Conservation (phyloP, 2,329 filamentous ascomycete species). For the Pestalotiopsis sp. region DNA sequence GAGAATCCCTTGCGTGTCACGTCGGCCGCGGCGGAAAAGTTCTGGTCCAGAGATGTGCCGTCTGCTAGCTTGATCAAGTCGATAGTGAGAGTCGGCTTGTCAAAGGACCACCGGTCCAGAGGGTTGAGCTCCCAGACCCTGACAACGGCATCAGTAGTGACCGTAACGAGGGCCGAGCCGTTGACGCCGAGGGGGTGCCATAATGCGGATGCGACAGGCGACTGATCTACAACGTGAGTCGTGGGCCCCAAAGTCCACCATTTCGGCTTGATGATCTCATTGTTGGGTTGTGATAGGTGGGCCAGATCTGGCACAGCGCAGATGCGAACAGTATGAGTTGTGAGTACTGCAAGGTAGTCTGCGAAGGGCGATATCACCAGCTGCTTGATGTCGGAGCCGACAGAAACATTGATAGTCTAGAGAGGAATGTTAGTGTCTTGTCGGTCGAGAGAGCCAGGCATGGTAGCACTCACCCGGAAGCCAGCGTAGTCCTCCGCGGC, state of each 20-base stretch:
- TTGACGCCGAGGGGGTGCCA: slow-evolving; percentile 93
- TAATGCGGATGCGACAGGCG: slow-evolving; percentile 76
- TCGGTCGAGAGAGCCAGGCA: slow-evolving; percentile 20
- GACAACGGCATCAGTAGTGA: slow-evolving; percentile 86
- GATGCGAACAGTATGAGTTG: slow-evolving; percentile 85
- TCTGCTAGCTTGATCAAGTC: slow-evolving; percentile 89
- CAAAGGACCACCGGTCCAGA: slow-evolving; percentile 86
- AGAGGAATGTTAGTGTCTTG: neutral
- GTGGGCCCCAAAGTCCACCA: slow-evolving; percentile 92
- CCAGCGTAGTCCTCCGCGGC: slow-evolving; percentile 33
- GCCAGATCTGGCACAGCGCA: slow-evolving; percentile 81
- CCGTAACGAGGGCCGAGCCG: slow-evolving; percentile 80
- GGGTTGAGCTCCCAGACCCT: slow-evolving; percentile 88
- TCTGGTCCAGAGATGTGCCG: slow-evolving; percentile 78
- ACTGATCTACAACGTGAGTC: slow-evolving; percentile 84
- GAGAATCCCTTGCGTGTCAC: slow-evolving; percentile 82
- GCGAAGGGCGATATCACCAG: slow-evolving; percentile 82
- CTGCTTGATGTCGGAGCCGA: slow-evolving; percentile 82
- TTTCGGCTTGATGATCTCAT: slow-evolving; percentile 73
- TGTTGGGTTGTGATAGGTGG: slow-evolving; percentile 72
- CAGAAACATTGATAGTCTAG: slow-evolving; percentile 75
- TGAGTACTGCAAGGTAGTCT: slow-evolving; percentile 83
- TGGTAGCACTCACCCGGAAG: slow-evolving; percentile 48
- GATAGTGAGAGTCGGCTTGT: slow-evolving; percentile 78
- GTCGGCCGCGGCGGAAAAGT: slow-evolving; percentile 77